Conservation (phyloP, 2,329 filamentous ascomycete genomes). For the Pseudogymnoascus sp. region DNA sequence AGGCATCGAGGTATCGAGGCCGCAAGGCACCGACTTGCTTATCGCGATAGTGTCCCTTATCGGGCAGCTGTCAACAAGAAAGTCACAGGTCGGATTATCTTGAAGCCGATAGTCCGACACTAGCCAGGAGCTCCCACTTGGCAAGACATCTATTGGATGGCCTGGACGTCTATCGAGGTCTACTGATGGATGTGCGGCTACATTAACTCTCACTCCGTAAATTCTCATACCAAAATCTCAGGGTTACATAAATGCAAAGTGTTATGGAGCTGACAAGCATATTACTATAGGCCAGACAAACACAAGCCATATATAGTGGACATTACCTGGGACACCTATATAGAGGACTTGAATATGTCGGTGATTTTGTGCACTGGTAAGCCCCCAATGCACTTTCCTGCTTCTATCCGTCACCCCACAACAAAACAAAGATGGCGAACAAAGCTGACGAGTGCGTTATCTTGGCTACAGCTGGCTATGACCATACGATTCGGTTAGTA, state of each 20-base stretch:
- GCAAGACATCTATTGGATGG: constrained; percentile 6
- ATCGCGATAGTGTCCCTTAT: constrained; percentile 1
- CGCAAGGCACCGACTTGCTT: constrained; percentile 7
- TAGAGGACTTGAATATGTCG: constrained; percentile 43
- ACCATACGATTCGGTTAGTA: constrained; percentile 66
- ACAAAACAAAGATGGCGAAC: constrained; percentile 7
- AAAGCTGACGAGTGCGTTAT: constrained; percentile 11
- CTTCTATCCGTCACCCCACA: not conserved
- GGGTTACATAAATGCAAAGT: not conserved
- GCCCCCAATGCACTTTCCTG: constrained; percentile 22
- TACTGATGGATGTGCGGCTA: not conserved
- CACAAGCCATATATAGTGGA: not conserved
- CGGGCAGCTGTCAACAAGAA: not conserved
- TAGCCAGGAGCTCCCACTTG: not conserved
- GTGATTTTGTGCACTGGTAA: constrained; percentile 62
- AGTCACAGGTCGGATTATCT: constrained; percentile 7
- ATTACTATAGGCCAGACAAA: not conserved
- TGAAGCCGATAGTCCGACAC: not conserved
- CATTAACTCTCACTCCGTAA: constrained; percentile 1
- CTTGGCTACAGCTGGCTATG: constrained; percentile 56
- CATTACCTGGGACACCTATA: not conserved
- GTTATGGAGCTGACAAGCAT: constrained; percentile 5
- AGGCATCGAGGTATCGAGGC: constrained; percentile 1
- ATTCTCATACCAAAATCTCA: not conserved
- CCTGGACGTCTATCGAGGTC: constrained; percentile 4